Evolutionary conservation across 208 protist species (phyloP).

Genomic region (Trypanosomatidae sp.): DNA sequence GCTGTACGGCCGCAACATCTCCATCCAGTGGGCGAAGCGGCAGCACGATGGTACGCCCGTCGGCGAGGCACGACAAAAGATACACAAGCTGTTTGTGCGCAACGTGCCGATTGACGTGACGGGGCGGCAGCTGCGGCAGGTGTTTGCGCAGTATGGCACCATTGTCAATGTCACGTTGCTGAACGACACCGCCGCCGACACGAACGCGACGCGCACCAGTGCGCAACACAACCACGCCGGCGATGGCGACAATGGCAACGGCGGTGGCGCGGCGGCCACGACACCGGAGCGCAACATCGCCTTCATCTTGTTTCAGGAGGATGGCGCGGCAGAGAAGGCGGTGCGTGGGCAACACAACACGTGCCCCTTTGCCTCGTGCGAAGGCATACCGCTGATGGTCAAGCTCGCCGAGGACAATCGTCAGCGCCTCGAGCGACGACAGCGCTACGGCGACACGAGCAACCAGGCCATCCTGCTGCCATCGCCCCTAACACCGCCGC

Average conservation of each 20-base stretch:
- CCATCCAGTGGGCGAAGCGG: constrained; percentile 66
- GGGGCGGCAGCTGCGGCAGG: constrained; percentile 11
- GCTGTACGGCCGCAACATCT: constrained; percentile 33
- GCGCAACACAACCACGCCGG: neutral
- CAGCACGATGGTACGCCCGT: constrained; percentile 70
- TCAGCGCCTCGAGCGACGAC: constrained; percentile 20
- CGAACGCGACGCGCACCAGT: constrained; percentile 3
- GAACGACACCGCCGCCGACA: constrained; percentile 38
- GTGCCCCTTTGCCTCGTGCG: constrained; percentile 32
- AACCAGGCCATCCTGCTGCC: neutral
- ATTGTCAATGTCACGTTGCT: constrained; percentile 48
- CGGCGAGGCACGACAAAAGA: constrained; percentile 44
- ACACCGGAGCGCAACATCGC: constrained; percentile 47
- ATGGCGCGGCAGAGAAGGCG: constrained; percentile 42
- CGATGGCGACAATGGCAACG: constrained; percentile 59
- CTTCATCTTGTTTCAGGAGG: constrained; percentile 47
- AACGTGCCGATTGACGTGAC: constrained; percentile 65
- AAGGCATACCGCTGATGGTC: constrained; percentile 46
- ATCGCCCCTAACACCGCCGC: constrained; percentile 1
- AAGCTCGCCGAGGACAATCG: constrained; percentile 56
- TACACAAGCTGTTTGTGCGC: constrained; percentile 73
- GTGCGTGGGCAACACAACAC: constrained; percentile 37
- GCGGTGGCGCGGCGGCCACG: constrained; percentile 7
- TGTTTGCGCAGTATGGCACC: constrained; percentile 36
- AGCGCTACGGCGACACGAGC: constrained; percentile 1